Conservation (phyloP, 176 grass and related monocot species). For the Rhipidocladum racemiflorum region DNA sequence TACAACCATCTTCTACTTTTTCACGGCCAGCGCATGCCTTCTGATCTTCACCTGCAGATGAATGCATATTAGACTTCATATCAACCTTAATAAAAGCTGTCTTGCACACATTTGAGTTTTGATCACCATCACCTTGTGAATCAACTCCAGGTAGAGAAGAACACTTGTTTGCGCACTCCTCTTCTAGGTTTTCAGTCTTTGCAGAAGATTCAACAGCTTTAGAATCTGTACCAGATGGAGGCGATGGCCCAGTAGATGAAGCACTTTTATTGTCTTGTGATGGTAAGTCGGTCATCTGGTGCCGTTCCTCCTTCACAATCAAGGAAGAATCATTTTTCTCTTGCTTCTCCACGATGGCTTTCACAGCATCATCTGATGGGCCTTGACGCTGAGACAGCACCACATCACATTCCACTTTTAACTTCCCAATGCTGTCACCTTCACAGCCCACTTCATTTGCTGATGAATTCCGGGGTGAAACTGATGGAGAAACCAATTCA, state of each 20-base stretch:
- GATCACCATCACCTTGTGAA: conserved; percentile 27
- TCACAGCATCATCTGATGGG: conserved; percentile 29
- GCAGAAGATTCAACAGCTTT: conserved; percentile 24
- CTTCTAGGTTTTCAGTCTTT: conserved; percentile 36
- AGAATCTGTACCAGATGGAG: not conserved
- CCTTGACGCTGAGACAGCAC: not conserved
- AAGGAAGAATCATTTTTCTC: conserved; percentile 33
- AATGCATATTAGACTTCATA: conserved; percentile 30
- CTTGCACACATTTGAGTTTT: not conserved
- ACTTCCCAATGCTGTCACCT: conserved; percentile 39
- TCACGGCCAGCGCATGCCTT: conserved; percentile 14
- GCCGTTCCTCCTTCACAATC: conserved; percentile 25
- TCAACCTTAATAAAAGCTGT: not conserved
- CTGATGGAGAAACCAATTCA: conserved; percentile 49
- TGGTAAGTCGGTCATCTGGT: not conserved
- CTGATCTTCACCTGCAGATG: conserved; percentile 37
- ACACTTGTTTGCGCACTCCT: not conserved
- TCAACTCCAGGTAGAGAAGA: conserved; percentile 13
- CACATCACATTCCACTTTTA: conserved; percentile 36
- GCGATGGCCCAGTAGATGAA: conserved; percentile 10
- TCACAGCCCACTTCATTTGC: conserved; percentile 42
- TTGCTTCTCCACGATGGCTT: conserved; percentile 12
- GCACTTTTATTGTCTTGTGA: conserved; percentile 22
- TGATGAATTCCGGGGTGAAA: conserved; percentile 42
- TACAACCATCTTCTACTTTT: conserved; percentile 35